Percentiles rank a stretch among this genome's conserved stretches.
phyloP scores from a whole-genome alignment of 495 filamentous ascomycete genomes.

The Corynascus novoguineensis region DNA sequence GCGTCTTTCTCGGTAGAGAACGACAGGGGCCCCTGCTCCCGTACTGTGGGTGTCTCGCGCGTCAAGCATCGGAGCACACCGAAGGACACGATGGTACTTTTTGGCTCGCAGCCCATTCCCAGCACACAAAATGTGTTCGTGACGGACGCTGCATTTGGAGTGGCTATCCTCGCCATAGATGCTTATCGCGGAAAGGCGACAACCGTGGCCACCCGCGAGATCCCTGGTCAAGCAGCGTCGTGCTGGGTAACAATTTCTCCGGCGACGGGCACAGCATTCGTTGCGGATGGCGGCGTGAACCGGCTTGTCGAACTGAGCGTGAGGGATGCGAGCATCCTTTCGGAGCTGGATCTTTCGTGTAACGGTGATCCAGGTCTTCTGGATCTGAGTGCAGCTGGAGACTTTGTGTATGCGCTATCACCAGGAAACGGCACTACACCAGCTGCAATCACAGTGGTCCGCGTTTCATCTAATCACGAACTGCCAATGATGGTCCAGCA shows the following conservation, averaged over 20 bases:
- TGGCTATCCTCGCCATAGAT: conserved; percentile 32
- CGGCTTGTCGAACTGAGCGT: conserved; percentile 50
- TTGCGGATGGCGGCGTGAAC: conserved; percentile 48
- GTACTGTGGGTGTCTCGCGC: conserved; percentile 12
- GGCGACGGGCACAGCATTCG: conserved; percentile 44
- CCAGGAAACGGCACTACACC: conserved; percentile 45
- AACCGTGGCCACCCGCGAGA: conserved; percentile 25
- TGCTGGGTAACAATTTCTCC: conserved; percentile 49
- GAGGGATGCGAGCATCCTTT: conserved; percentile 38
- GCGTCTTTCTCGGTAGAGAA: conserved; percentile 27
- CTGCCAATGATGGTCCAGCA: conserved; percentile 32
- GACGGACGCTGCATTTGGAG: conserved; percentile 54
- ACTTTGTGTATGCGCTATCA: conserved; percentile 50
- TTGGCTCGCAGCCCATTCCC: conserved; percentile 45
- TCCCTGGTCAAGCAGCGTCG: conserved; percentile 48
- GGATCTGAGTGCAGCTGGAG: conserved; percentile 48
- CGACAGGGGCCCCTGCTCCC: conserved; percentile 13
- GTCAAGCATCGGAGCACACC: conserved; percentile 35
- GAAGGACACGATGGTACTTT: conserved; percentile 49
- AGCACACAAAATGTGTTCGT: conserved; percentile 40
- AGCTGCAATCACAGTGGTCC: conserved; percentile 48
- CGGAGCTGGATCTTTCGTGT: conserved; percentile 29
- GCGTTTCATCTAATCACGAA: conserved; percentile 27
- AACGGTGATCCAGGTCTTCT: conserved; percentile 49
- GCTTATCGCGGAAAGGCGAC: conserved; percentile 8